Evolutionary conservation across 2,329 filamentous ascomycete species (phyloP).

Genomic region (Cladosporium velox): DNA sequence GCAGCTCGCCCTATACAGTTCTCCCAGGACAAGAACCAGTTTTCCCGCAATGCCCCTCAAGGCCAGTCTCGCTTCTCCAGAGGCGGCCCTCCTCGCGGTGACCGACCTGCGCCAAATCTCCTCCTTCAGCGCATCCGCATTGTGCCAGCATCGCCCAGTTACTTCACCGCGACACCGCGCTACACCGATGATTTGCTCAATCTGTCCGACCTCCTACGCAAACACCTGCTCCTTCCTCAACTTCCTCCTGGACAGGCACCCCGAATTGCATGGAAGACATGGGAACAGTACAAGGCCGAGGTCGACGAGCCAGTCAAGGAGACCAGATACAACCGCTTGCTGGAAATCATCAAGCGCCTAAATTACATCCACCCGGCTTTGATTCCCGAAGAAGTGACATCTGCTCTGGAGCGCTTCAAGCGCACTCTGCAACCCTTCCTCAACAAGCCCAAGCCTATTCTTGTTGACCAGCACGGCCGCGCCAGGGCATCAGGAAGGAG

Average conservation of each 20-base stretch:
- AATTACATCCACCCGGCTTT: slow-evolving; percentile 82
- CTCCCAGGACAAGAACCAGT: slow-evolving; percentile 30
- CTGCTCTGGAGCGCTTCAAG: slow-evolving; percentile 69
- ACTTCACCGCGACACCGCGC: slow-evolving; percentile 82
- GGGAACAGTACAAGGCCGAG: slow-evolving; percentile 71
- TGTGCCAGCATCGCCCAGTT: slow-evolving; percentile 84
- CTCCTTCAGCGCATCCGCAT: slow-evolving; percentile 59
- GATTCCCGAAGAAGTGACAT: slow-evolving; percentile 68
- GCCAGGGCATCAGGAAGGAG: slow-evolving; percentile 79
- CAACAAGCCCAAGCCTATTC: slow-evolving; percentile 62
- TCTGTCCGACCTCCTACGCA: slow-evolving; percentile 70
- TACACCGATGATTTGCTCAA: slow-evolving; percentile 84
- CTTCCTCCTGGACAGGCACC: slow-evolving; percentile 67
- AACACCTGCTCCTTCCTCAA: slow-evolving; percentile 72
- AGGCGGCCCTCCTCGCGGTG: slow-evolving; percentile 1
- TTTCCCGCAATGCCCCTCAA: slow-evolving; percentile 20
- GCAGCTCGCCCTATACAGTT: slow-evolving; percentile 36
- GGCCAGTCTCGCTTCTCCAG: slow-evolving; percentile 3
- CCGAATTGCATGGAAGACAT: slow-evolving; percentile 76
- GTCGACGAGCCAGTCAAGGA: slow-evolving; percentile 73
- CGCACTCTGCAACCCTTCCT: slow-evolving; percentile 71
- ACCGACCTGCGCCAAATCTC: slow-evolving; percentile 2
- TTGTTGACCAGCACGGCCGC: slow-evolving; percentile 75
- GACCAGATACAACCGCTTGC: slow-evolving; percentile 75
- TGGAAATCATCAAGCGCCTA: slow-evolving; percentile 74